Percentiles rank a stretch among this genome's conserved stretches.
Conservation (phyloP, 805 yeast species). For the Teunomyces lycoperdinae region DNA sequence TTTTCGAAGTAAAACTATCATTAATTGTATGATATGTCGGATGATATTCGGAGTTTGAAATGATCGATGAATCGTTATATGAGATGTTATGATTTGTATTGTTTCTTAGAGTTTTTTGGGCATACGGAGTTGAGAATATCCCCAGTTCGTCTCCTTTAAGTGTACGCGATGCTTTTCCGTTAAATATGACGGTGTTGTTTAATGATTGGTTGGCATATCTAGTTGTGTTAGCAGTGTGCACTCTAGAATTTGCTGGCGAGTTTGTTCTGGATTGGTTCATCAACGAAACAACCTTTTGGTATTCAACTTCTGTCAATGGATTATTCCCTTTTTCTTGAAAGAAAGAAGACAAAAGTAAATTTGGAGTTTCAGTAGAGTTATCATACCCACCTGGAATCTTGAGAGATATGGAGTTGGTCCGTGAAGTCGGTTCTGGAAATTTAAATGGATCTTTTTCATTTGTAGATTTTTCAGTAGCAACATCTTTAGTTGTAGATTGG, state of each 20-base stretch:
- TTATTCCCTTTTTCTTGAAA: slow-evolving; percentile 70
- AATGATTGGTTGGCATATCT: slow-evolving; percentile 1
- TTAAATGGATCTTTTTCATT: slow-evolving; percentile 4
- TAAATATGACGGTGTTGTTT: background rate
- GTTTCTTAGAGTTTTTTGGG: slow-evolving; percentile 28
- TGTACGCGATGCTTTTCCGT: background rate
- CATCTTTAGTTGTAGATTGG: background rate
- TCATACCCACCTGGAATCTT: slow-evolving; percentile 10
- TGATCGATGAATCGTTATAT: slow-evolving; percentile 14
- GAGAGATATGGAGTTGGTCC: slow-evolving; percentile 2
- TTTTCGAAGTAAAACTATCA: slow-evolving; percentile 19
- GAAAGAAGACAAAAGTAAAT: slow-evolving; percentile 63
- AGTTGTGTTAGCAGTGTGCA: background rate
- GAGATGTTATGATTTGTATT: slow-evolving; percentile 17
- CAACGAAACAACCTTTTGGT: slow-evolving; percentile 78
- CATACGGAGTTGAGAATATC: slow-evolving; percentile 23
- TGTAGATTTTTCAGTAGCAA: background rate
- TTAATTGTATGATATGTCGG: slow-evolving; percentile 36
- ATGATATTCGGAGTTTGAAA: slow-evolving; percentile 34
- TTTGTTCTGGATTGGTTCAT: slow-evolving; percentile 14
- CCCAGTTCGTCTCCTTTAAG: slow-evolving; percentile 1
- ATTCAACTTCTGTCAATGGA: slow-evolving; percentile 72
- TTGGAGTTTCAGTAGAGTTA: slow-evolving; percentile 27
- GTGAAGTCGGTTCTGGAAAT: slow-evolving; percentile 11
- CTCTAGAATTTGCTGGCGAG: background rate